These are phyloP conservation scores for Naganishia vaughanmartiniae DNA, from an alignment of 768 basidiomycete species.

Conservation along the genomic window DNA sequence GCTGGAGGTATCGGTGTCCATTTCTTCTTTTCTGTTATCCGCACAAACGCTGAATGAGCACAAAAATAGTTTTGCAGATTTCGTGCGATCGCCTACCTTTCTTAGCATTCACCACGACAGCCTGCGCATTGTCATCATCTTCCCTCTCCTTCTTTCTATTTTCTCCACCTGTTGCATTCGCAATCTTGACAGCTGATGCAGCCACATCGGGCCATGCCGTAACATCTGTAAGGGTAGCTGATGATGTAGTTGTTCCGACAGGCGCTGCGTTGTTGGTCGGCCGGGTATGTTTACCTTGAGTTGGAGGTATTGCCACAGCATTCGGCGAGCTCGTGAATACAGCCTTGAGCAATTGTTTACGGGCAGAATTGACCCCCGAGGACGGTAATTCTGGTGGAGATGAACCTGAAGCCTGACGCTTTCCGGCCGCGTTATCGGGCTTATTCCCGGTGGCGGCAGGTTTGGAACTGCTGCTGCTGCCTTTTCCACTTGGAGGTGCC, in stretches of 20 bases:
- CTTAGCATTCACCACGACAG: conserved; percentile 20
- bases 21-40: conserved; percentile 58
- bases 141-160: conserved; percentile 35
- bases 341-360: background rate
- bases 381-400: background rate
- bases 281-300: background rate
- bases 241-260: background rate
- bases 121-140: conserved; percentile 31
- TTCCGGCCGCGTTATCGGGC: background rate
- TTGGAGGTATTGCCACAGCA: background rate
- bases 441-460: background rate
- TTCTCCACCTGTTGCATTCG: background rate
- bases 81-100: conserved; percentile 34
- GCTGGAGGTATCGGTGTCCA: conserved; percentile 63
- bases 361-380: background rate
- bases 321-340: background rate
- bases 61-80: background rate
- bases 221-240: conserved; percentile 3
- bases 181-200: background rate
- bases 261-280: background rate
- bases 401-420: background rate
- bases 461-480: background rate
- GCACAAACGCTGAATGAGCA: too few relatives aligned
- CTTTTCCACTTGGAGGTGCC: background rate
- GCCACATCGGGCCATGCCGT: conserved; percentile 9